Percentiles rank a stretch among this genome's conserved stretches.
These are phyloP conservation scores for Neoscytalidium dimidiatum DNA, from an alignment of 2,329 filamentous ascomycete genomes.

Conservation along the genomic window DNA sequence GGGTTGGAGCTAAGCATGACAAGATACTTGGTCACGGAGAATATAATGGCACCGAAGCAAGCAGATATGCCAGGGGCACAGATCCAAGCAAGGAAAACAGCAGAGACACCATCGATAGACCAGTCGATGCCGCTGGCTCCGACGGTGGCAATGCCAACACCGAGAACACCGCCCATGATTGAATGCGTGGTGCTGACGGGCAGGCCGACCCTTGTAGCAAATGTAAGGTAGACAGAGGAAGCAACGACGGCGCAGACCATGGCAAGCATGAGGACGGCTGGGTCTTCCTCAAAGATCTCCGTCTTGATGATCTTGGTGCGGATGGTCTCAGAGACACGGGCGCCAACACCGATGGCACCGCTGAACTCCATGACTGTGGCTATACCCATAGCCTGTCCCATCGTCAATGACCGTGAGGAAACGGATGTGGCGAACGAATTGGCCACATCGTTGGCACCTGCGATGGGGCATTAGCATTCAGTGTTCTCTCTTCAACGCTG, in stretches of 20 bases:
- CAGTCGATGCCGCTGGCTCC: conserved; percentile 57
- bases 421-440: conserved; percentile 53
- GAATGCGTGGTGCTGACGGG: conserved; percentile 59
- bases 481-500: background rate
- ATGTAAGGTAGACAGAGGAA: conserved; percentile 54
- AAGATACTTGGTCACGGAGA: conserved; percentile 58
- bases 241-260: conserved; percentile 59
- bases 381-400: conserved; percentile 49
- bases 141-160: conserved; percentile 53
- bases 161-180: conserved; percentile 47
- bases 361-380: conserved; percentile 49
- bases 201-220: conserved; percentile 54
- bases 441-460: conserved; percentile 54
- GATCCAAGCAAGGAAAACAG: conserved; percentile 63
- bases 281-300: conserved; percentile 45
- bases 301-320: conserved; percentile 50
- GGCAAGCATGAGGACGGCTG: conserved; percentile 53
- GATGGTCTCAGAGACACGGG: conserved; percentile 48
- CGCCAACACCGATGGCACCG: conserved; percentile 44
- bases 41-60: conserved; percentile 56
- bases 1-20: conserved; percentile 58
- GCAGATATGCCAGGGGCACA: conserved; percentile 61
- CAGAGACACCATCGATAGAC: conserved; percentile 59
- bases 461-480: background rate
- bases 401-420: conserved; percentile 49